These are phyloP conservation scores for Telopea speciosissima DNA, from an alignment of 177 flowering plant species.

Conservation along the genomic window DNA sequence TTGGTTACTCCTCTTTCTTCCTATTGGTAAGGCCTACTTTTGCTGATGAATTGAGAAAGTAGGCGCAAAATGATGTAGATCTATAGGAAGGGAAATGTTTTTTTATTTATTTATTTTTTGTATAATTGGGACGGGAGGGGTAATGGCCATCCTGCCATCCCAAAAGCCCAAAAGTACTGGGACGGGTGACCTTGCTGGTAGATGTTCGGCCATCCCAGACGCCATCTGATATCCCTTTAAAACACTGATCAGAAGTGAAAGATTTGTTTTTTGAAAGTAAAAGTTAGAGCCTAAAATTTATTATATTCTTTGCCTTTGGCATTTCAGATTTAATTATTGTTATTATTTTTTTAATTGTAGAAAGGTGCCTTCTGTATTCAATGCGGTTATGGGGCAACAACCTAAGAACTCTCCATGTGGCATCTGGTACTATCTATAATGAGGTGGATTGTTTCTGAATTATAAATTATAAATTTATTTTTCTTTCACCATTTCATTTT, in stretches of 20 bases:
- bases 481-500: not conserved
- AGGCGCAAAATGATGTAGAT: not conserved
- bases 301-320: too few species aligned
- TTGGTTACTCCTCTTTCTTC: not conserved
- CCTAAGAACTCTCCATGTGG: constrained; percentile 52
- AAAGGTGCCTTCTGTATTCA: constrained; percentile 78
- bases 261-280: not conserved
- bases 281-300: too few species aligned
- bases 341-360: constrained; percentile 31
- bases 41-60: not conserved
- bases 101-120: too few species aligned
- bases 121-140: too few species aligned
- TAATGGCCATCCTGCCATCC: too few species aligned
- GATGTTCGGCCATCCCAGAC: too few species aligned
- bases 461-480: not conserved
- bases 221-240: too few species aligned
- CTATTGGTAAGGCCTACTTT: not conserved
- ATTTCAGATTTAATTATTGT: too few species aligned
- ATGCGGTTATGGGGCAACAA: constrained; percentile 82
- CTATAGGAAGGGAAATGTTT: too few species aligned
- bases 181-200: too few species aligned
- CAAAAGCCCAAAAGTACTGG: too few species aligned
- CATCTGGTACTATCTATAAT: constrained; percentile 94
- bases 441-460: constrained; percentile 49
- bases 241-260: not conserved